Evolutionary conservation across 257 asterid genomes (phyloP).

Genomic region (Solanum habrochaites): DNA sequence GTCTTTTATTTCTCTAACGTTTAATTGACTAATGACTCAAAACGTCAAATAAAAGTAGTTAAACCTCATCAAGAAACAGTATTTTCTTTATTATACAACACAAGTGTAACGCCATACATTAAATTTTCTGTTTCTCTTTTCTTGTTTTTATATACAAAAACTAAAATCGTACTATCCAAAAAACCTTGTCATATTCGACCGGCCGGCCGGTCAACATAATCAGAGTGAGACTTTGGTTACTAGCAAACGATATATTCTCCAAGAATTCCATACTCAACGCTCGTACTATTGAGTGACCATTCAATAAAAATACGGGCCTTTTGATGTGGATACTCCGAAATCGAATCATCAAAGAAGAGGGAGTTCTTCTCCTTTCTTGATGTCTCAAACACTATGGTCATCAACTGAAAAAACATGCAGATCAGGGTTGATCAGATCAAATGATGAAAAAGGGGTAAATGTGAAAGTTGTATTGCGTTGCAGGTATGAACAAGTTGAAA

Average conservation of each 20-base stretch:
- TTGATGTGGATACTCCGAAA: conserved; percentile 8
- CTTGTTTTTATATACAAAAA: not conserved
- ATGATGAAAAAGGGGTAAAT: conserved; percentile 22
- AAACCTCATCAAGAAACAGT: not conserved
- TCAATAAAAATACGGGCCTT: not conserved
- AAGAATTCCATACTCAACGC: not conserved
- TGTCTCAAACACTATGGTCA: conserved; percentile 42
- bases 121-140: not conserved
- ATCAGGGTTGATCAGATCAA: conserved; percentile 4
- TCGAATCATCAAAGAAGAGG: conserved; percentile 7
- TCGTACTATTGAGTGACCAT: not conserved
- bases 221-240: not conserved
- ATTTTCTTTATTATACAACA: not conserved
- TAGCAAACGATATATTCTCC: not conserved
- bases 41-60: not conserved
- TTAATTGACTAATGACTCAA: not conserved
- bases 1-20: not conserved
- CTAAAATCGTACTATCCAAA: not conserved
- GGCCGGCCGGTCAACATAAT: not conserved
- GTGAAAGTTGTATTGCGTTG: conserved; percentile 40
- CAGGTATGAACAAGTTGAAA: conserved; percentile 18
- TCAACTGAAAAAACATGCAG: conserved; percentile 21
- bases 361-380: not conserved
- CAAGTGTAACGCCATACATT: not conserved
- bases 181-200: not conserved